A percentile compares a stretch with the other conserved stretches of the same genome.
These are phyloP conservation scores for Dictyostelium capitatum DNA, from an alignment of 78 protist genomes.

Conservation along the genomic window DNA sequence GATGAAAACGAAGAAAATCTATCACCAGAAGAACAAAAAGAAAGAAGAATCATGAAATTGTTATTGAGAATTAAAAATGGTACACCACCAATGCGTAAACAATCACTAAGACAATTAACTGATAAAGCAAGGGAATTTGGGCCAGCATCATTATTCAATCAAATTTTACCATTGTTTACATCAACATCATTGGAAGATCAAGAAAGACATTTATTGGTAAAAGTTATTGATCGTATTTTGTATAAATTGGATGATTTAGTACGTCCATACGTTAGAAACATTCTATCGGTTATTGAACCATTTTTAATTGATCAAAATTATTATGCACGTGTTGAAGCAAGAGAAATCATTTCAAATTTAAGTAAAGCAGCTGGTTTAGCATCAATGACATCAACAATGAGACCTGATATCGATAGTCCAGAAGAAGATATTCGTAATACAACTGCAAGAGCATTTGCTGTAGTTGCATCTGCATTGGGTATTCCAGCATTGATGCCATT, in stretches of 20 bases:
- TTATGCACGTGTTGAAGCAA: constrained; percentile 98
- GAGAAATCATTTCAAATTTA: constrained; percentile 98
- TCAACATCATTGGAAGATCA: constrained; percentile 98
- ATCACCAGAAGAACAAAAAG: constrained; percentile 91
- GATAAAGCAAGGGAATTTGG: constrained; percentile 98
- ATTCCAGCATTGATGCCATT: constrained; percentile 97
- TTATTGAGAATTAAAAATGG: constrained; percentile 98
- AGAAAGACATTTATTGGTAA: constrained; percentile 99
- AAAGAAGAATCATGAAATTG: constrained; percentile 95
- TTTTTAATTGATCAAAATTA: constrained; percentile 98
- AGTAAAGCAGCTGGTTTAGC: constrained; percentile 99
- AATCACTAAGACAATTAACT: constrained; percentile 96
- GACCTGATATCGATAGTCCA: constrained; percentile 97
- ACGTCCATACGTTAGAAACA: constrained; percentile 96
- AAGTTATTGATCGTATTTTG: constrained; percentile 98
- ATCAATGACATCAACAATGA: constrained; percentile 98
- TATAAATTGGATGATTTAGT: constrained; percentile 98
- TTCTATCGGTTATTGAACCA: constrained; percentile 99
- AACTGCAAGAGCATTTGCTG: constrained; percentile 99
- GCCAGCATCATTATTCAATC: constrained; percentile 97
- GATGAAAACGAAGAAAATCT: constrained; percentile 87
- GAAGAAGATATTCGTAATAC: constrained; percentile 98
- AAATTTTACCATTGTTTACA: constrained; percentile 97
- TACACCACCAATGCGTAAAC: constrained; percentile 98
- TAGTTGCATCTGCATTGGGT: constrained; percentile 99